phyloP scores from a whole-genome alignment of 2,329 filamentous ascomycete species.

The Ceratocystis eucalypticola region DNA sequence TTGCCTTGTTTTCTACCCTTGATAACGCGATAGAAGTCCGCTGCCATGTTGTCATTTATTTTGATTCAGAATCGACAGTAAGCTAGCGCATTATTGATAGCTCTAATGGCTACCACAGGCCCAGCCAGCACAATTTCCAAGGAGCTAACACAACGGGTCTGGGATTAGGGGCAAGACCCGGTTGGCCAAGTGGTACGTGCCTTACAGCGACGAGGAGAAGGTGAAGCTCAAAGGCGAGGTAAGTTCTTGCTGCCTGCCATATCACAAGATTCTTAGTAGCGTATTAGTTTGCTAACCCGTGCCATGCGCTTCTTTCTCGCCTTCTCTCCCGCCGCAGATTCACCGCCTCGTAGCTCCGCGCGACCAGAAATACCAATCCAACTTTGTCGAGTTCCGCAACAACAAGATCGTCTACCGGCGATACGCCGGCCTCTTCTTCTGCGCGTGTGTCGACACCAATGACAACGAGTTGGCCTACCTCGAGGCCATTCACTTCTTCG shows the following conservation, averaged over 20 bases:
- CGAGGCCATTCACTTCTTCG: conserved; percentile 98
- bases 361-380: conserved; percentile 98
- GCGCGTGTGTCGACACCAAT: conserved; percentile 96
- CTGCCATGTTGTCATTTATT: conserved; percentile 59
- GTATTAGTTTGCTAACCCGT: not conserved
- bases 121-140: not conserved
- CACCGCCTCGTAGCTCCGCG: conserved; percentile 94
- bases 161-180: conserved; percentile 79
- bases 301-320: not conserved
- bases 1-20: not conserved
- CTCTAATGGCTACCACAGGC: not conserved
- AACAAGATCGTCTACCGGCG: conserved; percentile 96
- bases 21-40: not conserved
- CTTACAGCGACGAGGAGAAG: conserved; percentile 97
- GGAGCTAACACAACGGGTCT: conserved; percentile 1
- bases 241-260: conserved; percentile 23
- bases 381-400: conserved; percentile 93
- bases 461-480: conserved; percentile 96
- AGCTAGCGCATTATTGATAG: conserved; percentile 10
- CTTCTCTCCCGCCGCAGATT: conserved; percentile 40
- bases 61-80: conserved; percentile 75
- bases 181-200: conserved; percentile 96
- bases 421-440: conserved; percentile 97
- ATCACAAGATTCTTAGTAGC: conserved; percentile 4
- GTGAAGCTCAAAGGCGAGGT: conserved; percentile 97